Percentiles rank a stretch among this genome's conserved stretches.
Conservation (phyloP, 176 grass and related monocot genomes). For the Rhipidocladum racemiflorum region DNA sequence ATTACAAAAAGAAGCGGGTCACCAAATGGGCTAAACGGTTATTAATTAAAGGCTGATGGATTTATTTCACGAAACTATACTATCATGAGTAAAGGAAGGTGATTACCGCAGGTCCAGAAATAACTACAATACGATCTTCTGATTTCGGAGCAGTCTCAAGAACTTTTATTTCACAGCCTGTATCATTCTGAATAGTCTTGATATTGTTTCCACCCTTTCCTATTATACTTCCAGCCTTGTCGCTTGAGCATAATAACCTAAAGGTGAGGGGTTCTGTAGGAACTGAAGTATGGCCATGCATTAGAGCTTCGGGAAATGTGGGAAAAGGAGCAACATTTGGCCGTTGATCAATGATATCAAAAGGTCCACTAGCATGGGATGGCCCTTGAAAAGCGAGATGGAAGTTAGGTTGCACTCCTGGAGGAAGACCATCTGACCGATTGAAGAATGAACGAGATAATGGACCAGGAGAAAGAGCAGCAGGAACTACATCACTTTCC, state of each 20-base stretch:
- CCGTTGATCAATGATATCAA: conserved; percentile 36
- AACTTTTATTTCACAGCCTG: conserved; percentile 92
- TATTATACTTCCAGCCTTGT: conserved; percentile 83
- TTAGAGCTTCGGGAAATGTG: conserved; percentile 47
- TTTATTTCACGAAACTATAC: conserved; percentile 10
- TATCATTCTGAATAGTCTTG: conserved; percentile 81
- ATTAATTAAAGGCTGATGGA: conserved; percentile 9
- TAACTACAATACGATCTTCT: conserved; percentile 64
- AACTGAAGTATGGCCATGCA: conserved; percentile 44
- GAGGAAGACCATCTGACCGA: conserved; percentile 47
- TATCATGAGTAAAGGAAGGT: conserved; percentile 26
- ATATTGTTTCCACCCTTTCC: conserved; percentile 83
- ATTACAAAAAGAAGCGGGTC: conserved; percentile 5
- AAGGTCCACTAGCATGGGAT: conserved; percentile 40
- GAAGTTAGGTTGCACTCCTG: conserved; percentile 56
- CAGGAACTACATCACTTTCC: conserved; percentile 40
- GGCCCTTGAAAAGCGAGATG: conserved; percentile 55
- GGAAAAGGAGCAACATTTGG: conserved; percentile 50
- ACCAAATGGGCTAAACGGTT: conserved; percentile 11
- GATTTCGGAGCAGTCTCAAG: conserved; percentile 65
- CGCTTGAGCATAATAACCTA: conserved; percentile 74
- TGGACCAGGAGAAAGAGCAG: conserved; percentile 39
- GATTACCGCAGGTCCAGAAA: conserved; percentile 83
- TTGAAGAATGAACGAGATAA: conserved; percentile 42
- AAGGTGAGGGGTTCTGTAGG: conserved; percentile 57